phyloP scores from a whole-genome alignment of 2,329 filamentous ascomycete species.

The Incumbomyces delicatus region DNA sequence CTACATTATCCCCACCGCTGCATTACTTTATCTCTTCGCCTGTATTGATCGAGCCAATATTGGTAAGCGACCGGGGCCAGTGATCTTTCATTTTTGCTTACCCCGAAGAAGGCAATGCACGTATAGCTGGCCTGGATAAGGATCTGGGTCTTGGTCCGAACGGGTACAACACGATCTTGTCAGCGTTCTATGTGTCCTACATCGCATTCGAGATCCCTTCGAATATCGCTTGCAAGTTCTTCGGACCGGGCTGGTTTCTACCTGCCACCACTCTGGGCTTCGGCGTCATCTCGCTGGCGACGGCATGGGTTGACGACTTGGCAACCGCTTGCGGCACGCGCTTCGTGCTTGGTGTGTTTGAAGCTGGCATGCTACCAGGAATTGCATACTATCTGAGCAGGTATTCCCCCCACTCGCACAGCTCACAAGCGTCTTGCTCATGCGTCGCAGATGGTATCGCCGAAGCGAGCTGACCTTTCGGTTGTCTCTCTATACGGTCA shows the following conservation, averaged over 20 bases:
- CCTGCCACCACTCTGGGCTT: conserved; percentile 54
- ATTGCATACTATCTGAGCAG: conserved; percentile 64
- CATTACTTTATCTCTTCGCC: conserved; percentile 60
- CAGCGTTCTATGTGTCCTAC: conserved; percentile 63
- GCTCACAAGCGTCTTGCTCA: too few species aligned
- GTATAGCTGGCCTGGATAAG: conserved; percentile 53
- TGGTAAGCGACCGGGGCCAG: conserved; percentile 39
- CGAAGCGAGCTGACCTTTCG: conserved; percentile 58
- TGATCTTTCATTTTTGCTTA: conserved; percentile 52
- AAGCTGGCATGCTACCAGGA: conserved; percentile 64
- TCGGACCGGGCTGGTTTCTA: conserved; percentile 64
- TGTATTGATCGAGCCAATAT: conserved; percentile 63
- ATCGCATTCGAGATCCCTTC: conserved; percentile 63
- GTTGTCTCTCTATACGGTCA: conserved; percentile 59
- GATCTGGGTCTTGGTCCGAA: conserved; percentile 52
- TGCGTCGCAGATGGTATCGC: conserved; percentile 57
- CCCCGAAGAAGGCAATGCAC: conserved; percentile 43
- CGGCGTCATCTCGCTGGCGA: conserved; percentile 53
- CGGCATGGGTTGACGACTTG: conserved; percentile 53
- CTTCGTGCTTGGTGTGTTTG: conserved; percentile 51
- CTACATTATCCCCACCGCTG: conserved; percentile 55
- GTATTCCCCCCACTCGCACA: too few species aligned
- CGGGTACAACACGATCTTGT: conserved; percentile 57
- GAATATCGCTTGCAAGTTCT: conserved; percentile 60
- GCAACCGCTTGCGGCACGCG: conserved; percentile 49